phyloP scores from a whole-genome alignment of 2,329 filamentous ascomycete species.

The Aspergillus awamori region DNA sequence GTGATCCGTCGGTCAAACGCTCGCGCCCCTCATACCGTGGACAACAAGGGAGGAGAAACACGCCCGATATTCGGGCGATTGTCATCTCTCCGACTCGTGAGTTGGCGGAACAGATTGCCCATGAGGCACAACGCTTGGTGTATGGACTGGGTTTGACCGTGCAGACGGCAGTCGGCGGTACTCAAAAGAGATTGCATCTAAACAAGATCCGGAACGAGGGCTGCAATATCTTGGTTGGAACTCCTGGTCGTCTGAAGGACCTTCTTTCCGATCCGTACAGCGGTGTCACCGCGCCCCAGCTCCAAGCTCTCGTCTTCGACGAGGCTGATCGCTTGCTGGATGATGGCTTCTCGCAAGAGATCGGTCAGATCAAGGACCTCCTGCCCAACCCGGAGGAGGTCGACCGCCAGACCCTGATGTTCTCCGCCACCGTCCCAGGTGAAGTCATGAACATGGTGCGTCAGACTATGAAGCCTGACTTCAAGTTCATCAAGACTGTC shows the following conservation, averaged over 20 bases:
- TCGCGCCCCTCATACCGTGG: background rate
- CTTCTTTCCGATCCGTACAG: slow-evolving; percentile 68
- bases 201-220: slow-evolving; percentile 69
- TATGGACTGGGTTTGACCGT: slow-evolving; percentile 67
- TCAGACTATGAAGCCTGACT: slow-evolving; percentile 75
- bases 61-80: slow-evolving; percentile 58
- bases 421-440: slow-evolving; percentile 87
- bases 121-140: slow-evolving; percentile 72
- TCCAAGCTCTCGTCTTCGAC: slow-evolving; percentile 64
- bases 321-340: slow-evolving; percentile 70
- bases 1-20: slow-evolving; percentile 52
- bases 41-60: slow-evolving; percentile 2
- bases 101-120: slow-evolving; percentile 65
- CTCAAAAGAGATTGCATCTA: slow-evolving; percentile 72
- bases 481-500: slow-evolving; percentile 91
- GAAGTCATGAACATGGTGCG: slow-evolving; percentile 81
- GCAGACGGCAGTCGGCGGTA: slow-evolving; percentile 87
- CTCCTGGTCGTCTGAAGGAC: slow-evolving; percentile 84
- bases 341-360: slow-evolving; percentile 67
- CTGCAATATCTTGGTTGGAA: slow-evolving; percentile 88
- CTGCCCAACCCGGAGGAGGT: slow-evolving; percentile 67
- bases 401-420: slow-evolving; percentile 87
- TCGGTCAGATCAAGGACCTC: slow-evolving; percentile 61
- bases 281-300: slow-evolving; percentile 65
- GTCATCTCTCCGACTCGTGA: slow-evolving; percentile 66